phyloP scores from a whole-genome alignment of 2,329 filamentous ascomycete genomes.

The Raffaelea arxii region DNA sequence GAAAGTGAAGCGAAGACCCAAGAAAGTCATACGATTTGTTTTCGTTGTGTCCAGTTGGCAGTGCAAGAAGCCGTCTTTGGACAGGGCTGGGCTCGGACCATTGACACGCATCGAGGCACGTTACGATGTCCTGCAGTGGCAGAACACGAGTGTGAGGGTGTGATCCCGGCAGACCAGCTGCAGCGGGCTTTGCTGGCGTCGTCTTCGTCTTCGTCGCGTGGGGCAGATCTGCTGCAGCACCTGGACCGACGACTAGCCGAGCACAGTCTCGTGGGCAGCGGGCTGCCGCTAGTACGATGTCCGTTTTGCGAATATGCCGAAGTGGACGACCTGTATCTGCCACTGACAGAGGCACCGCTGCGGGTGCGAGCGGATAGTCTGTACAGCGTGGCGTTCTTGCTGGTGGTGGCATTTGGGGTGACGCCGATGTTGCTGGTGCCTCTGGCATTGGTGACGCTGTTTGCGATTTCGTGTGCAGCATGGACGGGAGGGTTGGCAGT shows the following conservation, averaged over 20 bases:
- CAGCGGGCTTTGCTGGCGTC: slow-evolving; percentile 61
- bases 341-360: slow-evolving; percentile 42
- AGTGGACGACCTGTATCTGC: slow-evolving; percentile 66
- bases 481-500: slow-evolving; percentile 23
- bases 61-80: slow-evolving; percentile 85
- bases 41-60: slow-evolving; percentile 72
- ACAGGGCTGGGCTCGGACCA: slow-evolving; percentile 78
- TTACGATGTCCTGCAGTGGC: slow-evolving; percentile 76
- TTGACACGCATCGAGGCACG: slow-evolving; percentile 62
- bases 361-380: slow-evolving; percentile 44
- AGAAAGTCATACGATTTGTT: slow-evolving; percentile 62
- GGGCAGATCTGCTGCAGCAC: slow-evolving; percentile 60
- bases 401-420: slow-evolving; percentile 41
- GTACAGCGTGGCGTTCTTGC: slow-evolving; percentile 38
- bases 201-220: too few relatives aligned
- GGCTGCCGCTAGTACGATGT: slow-evolving; percentile 69
- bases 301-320: slow-evolving; percentile 91
- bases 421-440: slow-evolving; percentile 47
- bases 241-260: slow-evolving; percentile 73
- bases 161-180: slow-evolving; percentile 59
- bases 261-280: slow-evolving; percentile 63
- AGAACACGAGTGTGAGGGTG: slow-evolving; percentile 61
- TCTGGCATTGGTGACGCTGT: slow-evolving; percentile 26
- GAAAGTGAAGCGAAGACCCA: neutral
- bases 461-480: too few relatives aligned